Percentiles rank a stretch among this genome's conserved stretches.
phyloP scores from a whole-genome alignment of 306 rosid genomes.

The Mimosa bimucronata region DNA sequence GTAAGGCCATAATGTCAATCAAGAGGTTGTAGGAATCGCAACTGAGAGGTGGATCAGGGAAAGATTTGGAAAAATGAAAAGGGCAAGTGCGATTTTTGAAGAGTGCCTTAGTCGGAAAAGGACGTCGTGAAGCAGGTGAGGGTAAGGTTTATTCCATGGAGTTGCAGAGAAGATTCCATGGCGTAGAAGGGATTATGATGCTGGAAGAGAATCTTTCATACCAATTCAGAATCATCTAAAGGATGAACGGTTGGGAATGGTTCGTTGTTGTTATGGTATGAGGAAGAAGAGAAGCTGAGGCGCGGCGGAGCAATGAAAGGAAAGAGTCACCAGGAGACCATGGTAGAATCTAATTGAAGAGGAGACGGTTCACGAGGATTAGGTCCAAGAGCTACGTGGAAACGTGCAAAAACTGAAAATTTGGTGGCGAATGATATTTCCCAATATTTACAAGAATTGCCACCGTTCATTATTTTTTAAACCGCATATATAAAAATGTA shows the following conservation, averaged over 20 bases:
- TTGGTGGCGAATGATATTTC: no score
- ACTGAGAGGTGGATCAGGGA: conserved; percentile 60
- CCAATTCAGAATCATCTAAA: conserved; percentile 59
- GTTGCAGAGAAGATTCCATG: conserved; percentile 74
- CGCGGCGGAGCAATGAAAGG: not conserved
- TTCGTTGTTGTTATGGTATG: not conserved
- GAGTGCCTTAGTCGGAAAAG: conserved; percentile 69
- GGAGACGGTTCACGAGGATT: no score
- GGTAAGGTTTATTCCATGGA: conserved; percentile 71
- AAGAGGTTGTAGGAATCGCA: conserved; percentile 60
- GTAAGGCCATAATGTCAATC: conserved; percentile 73
- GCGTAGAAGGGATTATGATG: conserved; percentile 93
- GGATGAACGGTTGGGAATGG: conserved; percentile 44
- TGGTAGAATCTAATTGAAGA: no score
- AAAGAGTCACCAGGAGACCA: conserved; percentile 1
- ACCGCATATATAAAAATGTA: no score
- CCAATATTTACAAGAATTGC: no score
- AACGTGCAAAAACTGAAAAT: no score
- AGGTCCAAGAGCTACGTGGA: no score
- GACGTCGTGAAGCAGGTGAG: conserved; percentile 63
- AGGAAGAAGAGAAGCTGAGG: conserved; percentile 28
- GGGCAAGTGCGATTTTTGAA: conserved; percentile 79
- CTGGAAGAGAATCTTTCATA: conserved; percentile 61
- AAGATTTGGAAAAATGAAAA: conserved; percentile 68
- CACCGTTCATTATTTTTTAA: no score